Base-by-base conservation (phyloP, 192 early-diverging fungal species). In the Anaeromyces robustus region DNA sequence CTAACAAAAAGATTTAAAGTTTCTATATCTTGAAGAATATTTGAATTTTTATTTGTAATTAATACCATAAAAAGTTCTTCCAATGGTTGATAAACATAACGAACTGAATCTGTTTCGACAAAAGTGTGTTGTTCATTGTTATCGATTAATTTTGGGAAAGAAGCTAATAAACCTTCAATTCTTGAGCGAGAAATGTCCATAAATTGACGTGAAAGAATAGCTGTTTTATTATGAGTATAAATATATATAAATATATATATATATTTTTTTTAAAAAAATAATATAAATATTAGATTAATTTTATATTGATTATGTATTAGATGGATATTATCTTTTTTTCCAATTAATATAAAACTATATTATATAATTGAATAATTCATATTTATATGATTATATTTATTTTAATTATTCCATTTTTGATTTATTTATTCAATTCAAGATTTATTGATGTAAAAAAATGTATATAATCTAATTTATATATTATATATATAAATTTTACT, bases 21-120 rank as follows among this genome's bases (percentile, higher is more conserved):
- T 80, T 96, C 95, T 84, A 98, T 99, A 87, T 98, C 97, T 90
- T 98, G 96, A 39, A 99, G 87, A 81, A 99, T 99, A 84, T 99
- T 99, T 83, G 94, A 96, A 82, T 90, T 83, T 80, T 89, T 98
- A 85, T 94, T 97, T 80, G 97, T 99, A 80, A 99, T 94, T n/a
- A 99, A 89, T 30, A 99, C 95, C 83, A 96, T 92, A 81, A 93
- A 99, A 77, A 98, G 92, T 11, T 97, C 94, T 82, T 97, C 97
- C 31, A 99, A 89, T 17, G 96, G 96, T 86, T 99, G 97, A 88
- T 99, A 99, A 59, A 99, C 95, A 86, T 96, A 99, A 78, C 97
- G 94, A 30, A 99, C 94, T 80, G 94, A 87, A 30, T 99, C 97
- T 0, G 97, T 98, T 83, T 99, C 96, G 30, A 98, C 93, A 29